A percentile compares a stretch with the other conserved stretches of the same genome.
Conservation (phyloP, 768 basidiomycete genomes). For the Cyclocybe cylindracea region DNA sequence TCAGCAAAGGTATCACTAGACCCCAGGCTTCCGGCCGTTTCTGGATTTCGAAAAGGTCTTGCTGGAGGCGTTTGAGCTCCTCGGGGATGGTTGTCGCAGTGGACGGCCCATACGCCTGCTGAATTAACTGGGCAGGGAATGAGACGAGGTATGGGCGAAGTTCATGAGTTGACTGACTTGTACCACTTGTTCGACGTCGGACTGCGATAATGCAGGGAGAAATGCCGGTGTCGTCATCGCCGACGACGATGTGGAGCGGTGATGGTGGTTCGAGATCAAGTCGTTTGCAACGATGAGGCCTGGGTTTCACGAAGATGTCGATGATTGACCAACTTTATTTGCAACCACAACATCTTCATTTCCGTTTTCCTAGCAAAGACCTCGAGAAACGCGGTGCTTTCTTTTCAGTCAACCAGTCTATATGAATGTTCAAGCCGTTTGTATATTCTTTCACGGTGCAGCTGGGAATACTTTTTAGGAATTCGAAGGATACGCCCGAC, state of each 20-base stretch:
- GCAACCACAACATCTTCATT: too few species aligned
- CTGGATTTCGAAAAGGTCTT: constrained; percentile 76
- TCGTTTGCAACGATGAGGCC: too few species aligned
- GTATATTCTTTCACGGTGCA: too few species aligned
- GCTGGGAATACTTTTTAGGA: too few species aligned
- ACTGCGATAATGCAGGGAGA: constrained; percentile 52
- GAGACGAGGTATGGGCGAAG: constrained; percentile 22
- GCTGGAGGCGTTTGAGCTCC: constrained; percentile 63
- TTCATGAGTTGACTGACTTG: constrained; percentile 47
- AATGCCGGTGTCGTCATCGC: constrained; percentile 38
- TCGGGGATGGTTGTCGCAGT: constrained; percentile 51
- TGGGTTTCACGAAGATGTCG: too few species aligned
- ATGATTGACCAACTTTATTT: too few species aligned
- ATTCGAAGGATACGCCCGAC: too few species aligned
- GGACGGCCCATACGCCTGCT: constrained; percentile 61
- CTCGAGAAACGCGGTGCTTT: too few species aligned
- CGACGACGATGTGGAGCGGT: neutral
- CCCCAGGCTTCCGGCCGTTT: constrained; percentile 83
- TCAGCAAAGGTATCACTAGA: constrained; percentile 73
- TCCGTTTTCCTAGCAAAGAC: too few species aligned
- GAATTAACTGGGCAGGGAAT: constrained; percentile 55
- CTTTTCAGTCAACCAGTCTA: too few species aligned
- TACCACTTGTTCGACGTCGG: constrained; percentile 58
- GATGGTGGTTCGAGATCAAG: neutral
- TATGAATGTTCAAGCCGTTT: too few species aligned